Conservation (phyloP, 495 filamentous ascomycete genomes). For the Delitschia confertaspora region DNA sequence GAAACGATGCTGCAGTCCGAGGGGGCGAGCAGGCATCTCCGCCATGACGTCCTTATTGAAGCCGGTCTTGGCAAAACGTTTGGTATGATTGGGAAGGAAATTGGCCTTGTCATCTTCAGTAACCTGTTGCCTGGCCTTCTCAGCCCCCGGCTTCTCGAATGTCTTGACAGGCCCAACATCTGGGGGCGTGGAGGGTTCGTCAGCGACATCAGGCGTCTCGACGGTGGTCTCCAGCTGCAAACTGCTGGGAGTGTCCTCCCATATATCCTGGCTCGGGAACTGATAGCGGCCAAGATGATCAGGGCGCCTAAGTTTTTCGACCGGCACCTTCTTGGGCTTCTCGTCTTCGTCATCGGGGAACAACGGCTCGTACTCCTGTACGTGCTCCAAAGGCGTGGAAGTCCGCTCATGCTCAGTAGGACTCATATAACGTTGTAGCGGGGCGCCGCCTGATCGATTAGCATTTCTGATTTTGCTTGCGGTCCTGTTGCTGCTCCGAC, state of each 20-base stretch:
- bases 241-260: slow-evolving; percentile 93
- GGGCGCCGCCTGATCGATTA: slow-evolving; percentile 48
- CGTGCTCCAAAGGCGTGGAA: slow-evolving; percentile 71
- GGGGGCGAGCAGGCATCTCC: slow-evolving; percentile 37
- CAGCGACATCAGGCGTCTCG: slow-evolving; percentile 60
- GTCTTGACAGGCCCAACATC: slow-evolving; percentile 9
- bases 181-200: slow-evolving; percentile 28
- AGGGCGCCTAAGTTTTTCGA: slow-evolving; percentile 56
- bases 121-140: slow-evolving; percentile 42
- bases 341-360: slow-evolving; percentile 75
- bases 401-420: slow-evolving; percentile 46
- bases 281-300: slow-evolving; percentile 54
- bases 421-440: slow-evolving; percentile 43
- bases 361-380: slow-evolving; percentile 90
- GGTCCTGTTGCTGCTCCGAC: slow-evolving; percentile 55
- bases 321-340: slow-evolving; percentile 43
- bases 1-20: slow-evolving; percentile 63
- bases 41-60: slow-evolving; percentile 38
- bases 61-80: slow-evolving; percentile 35
- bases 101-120: slow-evolving; percentile 41
- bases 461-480: slow-evolving; percentile 63
- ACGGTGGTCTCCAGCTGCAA: slow-evolving; percentile 77
- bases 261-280: slow-evolving; percentile 91
- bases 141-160: slow-evolving; percentile 51
- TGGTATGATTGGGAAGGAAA: slow-evolving; percentile 31